Evolutionary conservation across 352 stramenopile genomes (phyloP).

Genomic region (Phytophthora cactorum): DNA sequence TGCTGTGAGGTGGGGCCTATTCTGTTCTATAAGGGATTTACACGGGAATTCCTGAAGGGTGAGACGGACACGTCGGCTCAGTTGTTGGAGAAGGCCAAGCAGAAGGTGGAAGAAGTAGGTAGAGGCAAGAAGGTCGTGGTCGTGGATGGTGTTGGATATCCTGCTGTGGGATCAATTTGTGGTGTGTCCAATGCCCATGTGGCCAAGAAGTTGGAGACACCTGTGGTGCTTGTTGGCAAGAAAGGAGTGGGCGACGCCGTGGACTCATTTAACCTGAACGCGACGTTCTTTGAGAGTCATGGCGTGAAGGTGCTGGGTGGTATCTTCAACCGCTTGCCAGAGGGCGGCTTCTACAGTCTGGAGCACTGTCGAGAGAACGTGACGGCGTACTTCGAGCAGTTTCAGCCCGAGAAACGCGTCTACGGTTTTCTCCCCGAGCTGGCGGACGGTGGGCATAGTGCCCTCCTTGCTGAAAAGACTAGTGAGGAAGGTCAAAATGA

Average conservation of each 20-base stretch:
- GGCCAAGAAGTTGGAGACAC: constrained; percentile 64
- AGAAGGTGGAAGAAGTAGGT: constrained; percentile 90
- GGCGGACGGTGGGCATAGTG: constrained; percentile 29
- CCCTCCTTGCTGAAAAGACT: constrained; percentile 26
- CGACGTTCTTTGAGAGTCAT: constrained; percentile 93
- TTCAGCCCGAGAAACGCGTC: constrained; percentile 61
- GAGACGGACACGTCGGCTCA: constrained; percentile 84
- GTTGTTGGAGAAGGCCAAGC: constrained; percentile 84
- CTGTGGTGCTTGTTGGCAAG: constrained; percentile 95
- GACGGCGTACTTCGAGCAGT: constrained; percentile 92
- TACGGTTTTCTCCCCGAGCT: constrained; percentile 90
- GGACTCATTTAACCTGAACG: constrained; percentile 98
- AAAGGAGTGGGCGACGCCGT: constrained; percentile 97
- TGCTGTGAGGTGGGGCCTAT: constrained; percentile 94
- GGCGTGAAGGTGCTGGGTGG: constrained; percentile 94
- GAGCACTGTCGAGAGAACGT: constrained; percentile 91
- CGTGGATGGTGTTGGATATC: constrained; percentile 98
- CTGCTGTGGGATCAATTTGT: constrained; percentile 86
- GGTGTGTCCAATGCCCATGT: constrained; percentile 80
- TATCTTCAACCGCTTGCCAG: constrained; percentile 96
- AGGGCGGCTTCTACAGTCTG: constrained; percentile 95
- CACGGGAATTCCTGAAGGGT: constrained; percentile 94
- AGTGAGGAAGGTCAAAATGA: constrained; percentile 21
- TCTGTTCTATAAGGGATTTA: constrained; percentile 98
- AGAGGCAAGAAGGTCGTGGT: constrained; percentile 93